phyloP scores from a whole-genome alignment of 176 grass and related monocot genomes.

The Oryza longistaminata region DNA sequence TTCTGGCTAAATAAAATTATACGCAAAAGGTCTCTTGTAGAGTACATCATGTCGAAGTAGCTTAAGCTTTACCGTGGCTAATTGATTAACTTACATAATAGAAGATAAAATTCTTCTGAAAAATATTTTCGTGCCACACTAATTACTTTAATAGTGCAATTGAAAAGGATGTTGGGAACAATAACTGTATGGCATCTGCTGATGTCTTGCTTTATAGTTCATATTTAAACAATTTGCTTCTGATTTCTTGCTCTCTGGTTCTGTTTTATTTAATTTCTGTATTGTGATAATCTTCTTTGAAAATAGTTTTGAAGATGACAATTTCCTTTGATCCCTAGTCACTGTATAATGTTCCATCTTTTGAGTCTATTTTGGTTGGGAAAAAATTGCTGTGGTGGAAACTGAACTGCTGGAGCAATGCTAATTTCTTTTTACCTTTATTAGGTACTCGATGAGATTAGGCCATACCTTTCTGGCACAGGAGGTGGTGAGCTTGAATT shows the following conservation, averaged over 20 bases:
- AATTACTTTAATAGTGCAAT: background rate
- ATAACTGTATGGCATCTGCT: background rate
- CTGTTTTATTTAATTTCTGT: background rate
- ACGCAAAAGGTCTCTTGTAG: background rate
- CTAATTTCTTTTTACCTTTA: slow-evolving; percentile 11
- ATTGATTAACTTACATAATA: background rate
- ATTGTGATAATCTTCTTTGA: background rate
- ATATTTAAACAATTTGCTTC: background rate
- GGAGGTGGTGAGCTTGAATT: slow-evolving; percentile 89
- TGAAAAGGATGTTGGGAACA: background rate
- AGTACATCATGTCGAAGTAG: background rate
- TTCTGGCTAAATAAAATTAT: slow-evolving; percentile 10
- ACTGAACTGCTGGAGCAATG: background rate
- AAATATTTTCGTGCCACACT: background rate
- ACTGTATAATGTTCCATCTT: background rate
- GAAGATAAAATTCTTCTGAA: background rate
- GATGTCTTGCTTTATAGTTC: background rate
- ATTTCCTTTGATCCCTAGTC: background rate
- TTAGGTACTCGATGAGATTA: slow-evolving; percentile 94
- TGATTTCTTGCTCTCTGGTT: background rate
- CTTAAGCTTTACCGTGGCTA: background rate
- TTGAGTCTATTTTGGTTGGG: background rate
- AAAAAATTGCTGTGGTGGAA: background rate
- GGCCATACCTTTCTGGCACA: slow-evolving; percentile 91
- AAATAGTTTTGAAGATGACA: background rate